Evolutionary conservation across 768 basidiomycete species (phyloP).

Genomic region (Tylopilus felleus): DNA sequence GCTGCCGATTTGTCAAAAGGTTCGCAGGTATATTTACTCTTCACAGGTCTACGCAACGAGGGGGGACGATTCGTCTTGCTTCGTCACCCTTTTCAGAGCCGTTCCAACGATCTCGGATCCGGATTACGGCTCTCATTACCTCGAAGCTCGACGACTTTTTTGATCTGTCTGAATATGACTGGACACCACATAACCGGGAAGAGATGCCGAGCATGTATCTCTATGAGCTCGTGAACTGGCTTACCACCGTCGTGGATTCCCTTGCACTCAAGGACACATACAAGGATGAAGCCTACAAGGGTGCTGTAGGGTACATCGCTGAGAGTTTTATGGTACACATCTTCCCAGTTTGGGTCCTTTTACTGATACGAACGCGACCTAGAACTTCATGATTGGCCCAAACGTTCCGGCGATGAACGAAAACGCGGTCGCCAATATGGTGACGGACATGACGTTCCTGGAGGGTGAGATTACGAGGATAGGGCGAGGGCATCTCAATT

Average conservation of each 20-base stretch:
- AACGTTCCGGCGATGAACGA: conserved; percentile 82
- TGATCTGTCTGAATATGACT: conserved; percentile 92
- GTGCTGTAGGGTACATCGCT: conserved; percentile 85
- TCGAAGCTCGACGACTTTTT: conserved; percentile 96
- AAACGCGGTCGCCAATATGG: conserved; percentile 80
- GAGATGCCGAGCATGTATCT: conserved; percentile 89
- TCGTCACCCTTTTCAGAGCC: conserved; percentile 65
- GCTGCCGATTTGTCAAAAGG: background rate
- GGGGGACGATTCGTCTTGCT: conserved; percentile 74
- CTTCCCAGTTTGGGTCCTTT: background rate
- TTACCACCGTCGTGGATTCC: conserved; percentile 93
- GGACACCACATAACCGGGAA: conserved; percentile 73
- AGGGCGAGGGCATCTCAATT: conserved; percentile 64
- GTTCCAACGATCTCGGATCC: conserved; percentile 62
- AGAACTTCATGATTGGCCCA: conserved; percentile 78
- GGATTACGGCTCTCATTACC: conserved; percentile 79
- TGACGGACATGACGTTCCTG: conserved; percentile 84
- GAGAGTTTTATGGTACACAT: conserved; percentile 79
- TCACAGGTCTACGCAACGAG: conserved; percentile 76
- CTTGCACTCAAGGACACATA: conserved; percentile 77
- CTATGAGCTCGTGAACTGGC: conserved; percentile 93
- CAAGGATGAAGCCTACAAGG: conserved; percentile 87
- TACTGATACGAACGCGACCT: conserved; percentile 6
- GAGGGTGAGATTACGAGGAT: conserved; percentile 81
- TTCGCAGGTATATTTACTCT: conserved; percentile 4